These are phyloP conservation scores for Chamaenerion angustifolium DNA, from an alignment of 345 rosid genomes.

Conservation along the genomic window DNA sequence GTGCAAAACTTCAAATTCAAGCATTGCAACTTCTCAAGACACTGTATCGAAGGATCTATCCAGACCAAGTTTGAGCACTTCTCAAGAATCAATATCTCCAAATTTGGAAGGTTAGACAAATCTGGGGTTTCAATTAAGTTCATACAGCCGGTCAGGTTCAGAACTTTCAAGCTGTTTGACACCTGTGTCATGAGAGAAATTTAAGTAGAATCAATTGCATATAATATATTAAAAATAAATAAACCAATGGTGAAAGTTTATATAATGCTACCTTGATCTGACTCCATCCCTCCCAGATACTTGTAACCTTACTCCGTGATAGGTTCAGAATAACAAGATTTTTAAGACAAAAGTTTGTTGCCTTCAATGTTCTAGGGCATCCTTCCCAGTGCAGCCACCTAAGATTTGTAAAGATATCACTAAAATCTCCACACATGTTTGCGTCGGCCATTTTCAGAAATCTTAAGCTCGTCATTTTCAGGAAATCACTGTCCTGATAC, in stretches of 20 bases:
- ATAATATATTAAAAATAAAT: not conserved
- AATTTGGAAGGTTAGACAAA: not conserved
- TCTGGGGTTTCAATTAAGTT: slow-evolving; percentile 1
- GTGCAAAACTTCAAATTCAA: slow-evolving; percentile 5
- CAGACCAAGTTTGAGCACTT: not conserved
- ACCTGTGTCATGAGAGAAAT: not conserved
- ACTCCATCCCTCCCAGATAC: slow-evolving; percentile 6
- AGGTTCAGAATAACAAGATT: slow-evolving; percentile 3
- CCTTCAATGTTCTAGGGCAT: slow-evolving; percentile 1
- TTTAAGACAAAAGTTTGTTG: slow-evolving; percentile 2
- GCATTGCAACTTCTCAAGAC: not conserved
- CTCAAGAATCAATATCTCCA: slow-evolving; percentile 3
- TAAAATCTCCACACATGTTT: not conserved
- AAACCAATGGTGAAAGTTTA: not conserved
- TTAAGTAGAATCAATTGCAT: not conserved
- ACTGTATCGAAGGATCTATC: not conserved
- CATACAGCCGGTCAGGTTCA: slow-evolving; percentile 1
- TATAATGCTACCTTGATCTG: slow-evolving; percentile 4
- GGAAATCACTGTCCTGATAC: not conserved
- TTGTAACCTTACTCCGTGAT: not conserved
- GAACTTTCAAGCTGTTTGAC: not conserved
- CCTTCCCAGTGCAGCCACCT: slow-evolving; percentile 6
- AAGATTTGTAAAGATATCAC: not conserved
- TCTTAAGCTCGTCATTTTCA: not conserved
- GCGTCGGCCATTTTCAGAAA: not conserved